phyloP scores from a whole-genome alignment of 208 protist genomes.

The Leishmania aethiopica region DNA sequence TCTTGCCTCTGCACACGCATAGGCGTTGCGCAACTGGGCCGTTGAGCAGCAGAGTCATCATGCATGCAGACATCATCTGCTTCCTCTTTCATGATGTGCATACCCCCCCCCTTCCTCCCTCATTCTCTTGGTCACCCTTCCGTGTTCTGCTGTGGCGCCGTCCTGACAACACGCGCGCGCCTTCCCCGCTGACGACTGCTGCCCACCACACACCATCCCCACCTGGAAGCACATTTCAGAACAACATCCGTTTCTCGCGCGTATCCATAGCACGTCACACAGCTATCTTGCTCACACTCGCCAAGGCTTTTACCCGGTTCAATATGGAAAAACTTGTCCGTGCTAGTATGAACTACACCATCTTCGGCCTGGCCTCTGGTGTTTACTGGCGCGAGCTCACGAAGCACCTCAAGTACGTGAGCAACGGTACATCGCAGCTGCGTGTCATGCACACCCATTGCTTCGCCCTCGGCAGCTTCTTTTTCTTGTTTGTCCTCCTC shows the following conservation, averaged over 20 bases:
- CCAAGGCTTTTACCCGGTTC: not conserved
- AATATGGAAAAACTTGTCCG: constrained; percentile 53
- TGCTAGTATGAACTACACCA: constrained; percentile 51
- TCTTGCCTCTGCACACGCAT: constrained; percentile 5
- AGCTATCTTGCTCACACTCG: not conserved
- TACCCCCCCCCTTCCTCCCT: too few species aligned
- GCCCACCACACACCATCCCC: not conserved
- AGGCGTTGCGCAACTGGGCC: not conserved
- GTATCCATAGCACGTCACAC: not conserved
- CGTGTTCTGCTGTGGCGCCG: not conserved
- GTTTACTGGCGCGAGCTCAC: constrained; percentile 68
- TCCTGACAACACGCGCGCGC: not conserved
- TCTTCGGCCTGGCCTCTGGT: constrained; percentile 45
- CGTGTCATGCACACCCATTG: constrained; percentile 68
- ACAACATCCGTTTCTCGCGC: not conserved
- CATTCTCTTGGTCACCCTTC: not conserved
- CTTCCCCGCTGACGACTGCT: not conserved
- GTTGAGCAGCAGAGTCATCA: not conserved
- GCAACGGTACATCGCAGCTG: constrained; percentile 48
- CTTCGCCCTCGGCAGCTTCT: constrained; percentile 65
- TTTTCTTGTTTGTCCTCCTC: constrained; percentile 56
- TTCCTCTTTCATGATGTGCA: not conserved
- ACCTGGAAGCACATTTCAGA: not conserved
- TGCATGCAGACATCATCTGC: not conserved
- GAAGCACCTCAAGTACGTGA: constrained; percentile 33